Percentiles rank a stretch among this genome's conserved stretches.
These are phyloP conservation scores for Sporodiniella umbellata DNA, from an alignment of 371 early-diverging fungal genomes.

Conservation along the genomic window DNA sequence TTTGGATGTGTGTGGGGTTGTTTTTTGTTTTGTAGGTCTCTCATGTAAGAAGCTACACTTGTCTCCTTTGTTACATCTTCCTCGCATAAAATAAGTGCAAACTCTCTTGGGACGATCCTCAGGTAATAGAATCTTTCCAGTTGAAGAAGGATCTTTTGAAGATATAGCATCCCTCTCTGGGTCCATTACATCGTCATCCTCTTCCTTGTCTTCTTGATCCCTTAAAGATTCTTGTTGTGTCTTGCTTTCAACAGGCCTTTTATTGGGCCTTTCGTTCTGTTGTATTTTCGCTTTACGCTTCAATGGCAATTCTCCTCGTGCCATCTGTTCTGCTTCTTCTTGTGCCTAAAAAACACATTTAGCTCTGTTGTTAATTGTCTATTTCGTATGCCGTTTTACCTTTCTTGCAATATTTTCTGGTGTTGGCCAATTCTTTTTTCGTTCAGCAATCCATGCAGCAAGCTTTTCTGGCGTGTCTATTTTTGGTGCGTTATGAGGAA, in stretches of 20 bases:
- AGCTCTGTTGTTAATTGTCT: neutral
- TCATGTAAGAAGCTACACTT: conserved; percentile 51
- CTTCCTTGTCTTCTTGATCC: too few relatives aligned
- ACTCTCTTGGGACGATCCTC: conserved; percentile 20
- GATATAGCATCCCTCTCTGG: conserved; percentile 48
- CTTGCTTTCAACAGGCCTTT: conserved; percentile 4
- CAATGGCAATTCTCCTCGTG: conserved; percentile 28
- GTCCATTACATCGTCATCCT: conserved; percentile 38
- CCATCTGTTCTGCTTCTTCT: conserved; percentile 25
- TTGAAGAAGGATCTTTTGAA: conserved; percentile 51
- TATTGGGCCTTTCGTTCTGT: conserved; percentile 2
- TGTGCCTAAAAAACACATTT: conserved; percentile 6
- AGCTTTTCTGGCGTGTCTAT: conserved; percentile 60
- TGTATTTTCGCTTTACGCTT: conserved; percentile 10
- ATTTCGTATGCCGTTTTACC: conserved; percentile 16
- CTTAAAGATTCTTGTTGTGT: too few relatives aligned
- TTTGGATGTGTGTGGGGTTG: neutral
- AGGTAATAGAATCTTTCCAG: conserved; percentile 40
- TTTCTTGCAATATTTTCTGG: conserved; percentile 55
- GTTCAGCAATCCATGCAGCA: conserved; percentile 63
- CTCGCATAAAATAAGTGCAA: conserved; percentile 48
- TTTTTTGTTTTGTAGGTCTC: conserved; percentile 18
- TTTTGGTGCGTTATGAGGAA: conserved; percentile 43
- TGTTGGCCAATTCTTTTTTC: conserved; percentile 68
- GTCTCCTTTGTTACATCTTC: conserved; percentile 44